A percentile compares a stretch with the other conserved stretches of the same genome.
phyloP scores from a whole-genome alignment of 495 filamentous ascomycete genomes.

The Aspergillus bertholletiae region DNA sequence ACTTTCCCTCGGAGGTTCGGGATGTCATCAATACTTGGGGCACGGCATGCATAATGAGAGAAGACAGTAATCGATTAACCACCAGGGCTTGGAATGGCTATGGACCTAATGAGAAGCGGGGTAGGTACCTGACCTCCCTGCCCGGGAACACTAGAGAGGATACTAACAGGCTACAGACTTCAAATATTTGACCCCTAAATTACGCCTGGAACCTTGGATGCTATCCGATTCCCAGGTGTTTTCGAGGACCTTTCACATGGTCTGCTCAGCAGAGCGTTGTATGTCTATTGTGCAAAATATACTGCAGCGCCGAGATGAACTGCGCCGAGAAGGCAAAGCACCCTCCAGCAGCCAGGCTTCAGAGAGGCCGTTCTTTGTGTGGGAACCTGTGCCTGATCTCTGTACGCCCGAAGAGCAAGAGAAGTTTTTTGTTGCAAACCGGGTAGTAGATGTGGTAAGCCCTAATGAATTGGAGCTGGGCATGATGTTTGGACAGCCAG shows the following conservation, averaged over 20 bases:
- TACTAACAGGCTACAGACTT: conserved; percentile 59
- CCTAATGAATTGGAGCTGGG: conserved; percentile 87
- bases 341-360: conserved; percentile 20
- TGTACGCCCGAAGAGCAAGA: conserved; percentile 74
- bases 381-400: conserved; percentile 91
- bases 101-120: conserved; percentile 52
- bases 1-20: conserved; percentile 71
- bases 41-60: conserved; percentile 66
- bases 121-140: conserved; percentile 25
- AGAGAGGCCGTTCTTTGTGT: conserved; percentile 70
- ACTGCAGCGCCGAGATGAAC: conserved; percentile 39
- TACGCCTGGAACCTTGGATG: conserved; percentile 63
- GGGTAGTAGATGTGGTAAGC: conserved; percentile 77
- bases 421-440: conserved; percentile 65
- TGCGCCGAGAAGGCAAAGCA: conserved; percentile 25
- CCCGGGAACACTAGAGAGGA: not conserved
- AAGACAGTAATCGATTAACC: conserved; percentile 64
- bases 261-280: conserved; percentile 78
- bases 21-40: conserved; percentile 64
- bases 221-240: conserved; percentile 57
- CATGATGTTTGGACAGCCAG: conserved; percentile 66
- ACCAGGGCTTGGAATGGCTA: conserved; percentile 94
- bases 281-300: conserved; percentile 66
- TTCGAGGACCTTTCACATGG: conserved; percentile 79
- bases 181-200: conserved; percentile 82